These are phyloP conservation scores for Glycine latifolia DNA, from an alignment of 306 rosid species.

Conservation along the genomic window DNA sequence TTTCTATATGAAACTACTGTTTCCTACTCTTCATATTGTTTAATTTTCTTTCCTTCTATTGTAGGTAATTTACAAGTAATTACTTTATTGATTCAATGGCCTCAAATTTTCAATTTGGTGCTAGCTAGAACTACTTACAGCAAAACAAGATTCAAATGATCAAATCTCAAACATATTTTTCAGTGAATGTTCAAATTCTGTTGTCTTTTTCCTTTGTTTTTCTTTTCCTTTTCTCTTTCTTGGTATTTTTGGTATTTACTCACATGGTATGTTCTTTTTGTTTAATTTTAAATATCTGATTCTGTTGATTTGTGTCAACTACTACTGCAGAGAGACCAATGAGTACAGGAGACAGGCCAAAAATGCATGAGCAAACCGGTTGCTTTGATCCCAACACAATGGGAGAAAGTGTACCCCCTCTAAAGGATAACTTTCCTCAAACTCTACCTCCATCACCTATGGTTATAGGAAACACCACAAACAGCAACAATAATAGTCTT, in stretches of 20 bases:
- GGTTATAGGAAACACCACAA: constrained; percentile 30
- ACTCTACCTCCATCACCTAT: constrained; percentile 45
- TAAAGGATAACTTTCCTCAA: constrained; percentile 36
- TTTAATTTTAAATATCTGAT: constrained; percentile 25
- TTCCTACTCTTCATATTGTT: constrained; percentile 24
- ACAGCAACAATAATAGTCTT: constrained; percentile 46
- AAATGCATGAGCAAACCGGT: constrained; percentile 58
- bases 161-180: constrained; percentile 39
- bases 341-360: constrained; percentile 50
- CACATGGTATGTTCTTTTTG: constrained; percentile 48
- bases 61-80: constrained; percentile 37
- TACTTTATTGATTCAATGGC: constrained; percentile 36
- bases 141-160: constrained; percentile 48
- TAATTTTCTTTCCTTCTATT: constrained; percentile 18
- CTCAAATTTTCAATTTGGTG: constrained; percentile 10
- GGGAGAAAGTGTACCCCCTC: constrained; percentile 51
- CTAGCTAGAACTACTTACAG: constrained; percentile 35
- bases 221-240: not conserved
- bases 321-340: constrained; percentile 33
- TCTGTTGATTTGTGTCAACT: constrained; percentile 49
- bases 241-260: constrained; percentile 41
- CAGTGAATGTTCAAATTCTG: constrained; percentile 28
- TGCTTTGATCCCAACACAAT: constrained; percentile 71
- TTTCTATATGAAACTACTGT: constrained; percentile 27
- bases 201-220: constrained; percentile 6